These are phyloP conservation scores for Cavenderia fasciculata DNA, from an alignment of 78 protist species.

Conservation along the genomic window DNA sequence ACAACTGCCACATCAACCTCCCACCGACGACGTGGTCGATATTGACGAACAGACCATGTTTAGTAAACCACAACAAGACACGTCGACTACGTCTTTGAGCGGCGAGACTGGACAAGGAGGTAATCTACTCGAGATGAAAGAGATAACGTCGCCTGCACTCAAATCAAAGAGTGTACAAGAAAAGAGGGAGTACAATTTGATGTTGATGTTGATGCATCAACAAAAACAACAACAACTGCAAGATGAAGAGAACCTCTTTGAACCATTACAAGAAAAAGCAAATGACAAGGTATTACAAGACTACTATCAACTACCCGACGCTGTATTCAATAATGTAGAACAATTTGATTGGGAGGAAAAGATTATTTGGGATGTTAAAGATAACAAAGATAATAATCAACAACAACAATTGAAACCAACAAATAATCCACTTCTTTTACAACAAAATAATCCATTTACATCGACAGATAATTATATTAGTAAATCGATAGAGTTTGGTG, in stretches of 20 bases:
- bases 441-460: too few species aligned
- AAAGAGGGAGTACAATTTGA: not conserved
- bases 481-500: too few species aligned
- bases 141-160: not conserved
- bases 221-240: conserved; percentile 5
- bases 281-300: not conserved
- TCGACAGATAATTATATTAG: too few species aligned
- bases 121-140: too few species aligned
- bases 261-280: conserved; percentile 20
- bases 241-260: conserved; percentile 57
- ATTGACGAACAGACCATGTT: not conserved
- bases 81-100: too few species aligned
- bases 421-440: too few species aligned
- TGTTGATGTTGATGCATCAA: not conserved
- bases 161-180: conserved; percentile 1
- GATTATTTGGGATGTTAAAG: conserved; percentile 61
- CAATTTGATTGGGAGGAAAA: conserved; percentile 69
- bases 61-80: not conserved
- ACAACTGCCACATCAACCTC: not conserved
- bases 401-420: too few species aligned
- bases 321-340: conserved; percentile 1
- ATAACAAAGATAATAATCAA: not conserved
- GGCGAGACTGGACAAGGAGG: too few species aligned
- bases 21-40: not conserved
- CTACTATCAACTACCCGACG: conserved; percentile 5